Evolutionary conservation across 345 rosid genomes (phyloP).

Genomic region (Eucalyptus decipiens): DNA sequence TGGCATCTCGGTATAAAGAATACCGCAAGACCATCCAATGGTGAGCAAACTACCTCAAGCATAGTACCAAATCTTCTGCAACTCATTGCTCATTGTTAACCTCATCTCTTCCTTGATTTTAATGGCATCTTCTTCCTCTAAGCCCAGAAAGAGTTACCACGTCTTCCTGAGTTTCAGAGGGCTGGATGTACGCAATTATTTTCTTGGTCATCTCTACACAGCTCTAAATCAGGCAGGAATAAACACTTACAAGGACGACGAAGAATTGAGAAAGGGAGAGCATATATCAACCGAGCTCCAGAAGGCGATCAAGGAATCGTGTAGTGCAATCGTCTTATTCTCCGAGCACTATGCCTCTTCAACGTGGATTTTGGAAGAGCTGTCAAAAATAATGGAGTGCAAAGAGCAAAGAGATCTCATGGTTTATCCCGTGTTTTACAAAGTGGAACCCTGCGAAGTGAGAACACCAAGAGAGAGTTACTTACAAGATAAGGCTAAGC

Average conservation of each 20-base stretch:
- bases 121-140: background rate
- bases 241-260: background rate
- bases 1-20: background rate
- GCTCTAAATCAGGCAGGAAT: background rate
- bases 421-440: background rate
- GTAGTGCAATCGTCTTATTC: fast-evolving
- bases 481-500: background rate
- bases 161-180: background rate
- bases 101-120: background rate
- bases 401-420: background rate
- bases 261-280: background rate
- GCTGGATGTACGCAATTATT: background rate
- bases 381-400: background rate
- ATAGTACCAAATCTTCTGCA: background rate
- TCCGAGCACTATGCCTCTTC: background rate
- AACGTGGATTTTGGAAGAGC: background rate
- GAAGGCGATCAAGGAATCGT: background rate
- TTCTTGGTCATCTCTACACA: background rate
- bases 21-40: background rate
- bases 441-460: background rate
- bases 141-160: background rate
- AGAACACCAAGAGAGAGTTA: background rate
- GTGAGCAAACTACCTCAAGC: background rate
- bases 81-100: background rate
- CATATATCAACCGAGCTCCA: background rate